Base-by-base conservation (phyloP, 129 eudicot species). In the Solidago caesia region DNA sequence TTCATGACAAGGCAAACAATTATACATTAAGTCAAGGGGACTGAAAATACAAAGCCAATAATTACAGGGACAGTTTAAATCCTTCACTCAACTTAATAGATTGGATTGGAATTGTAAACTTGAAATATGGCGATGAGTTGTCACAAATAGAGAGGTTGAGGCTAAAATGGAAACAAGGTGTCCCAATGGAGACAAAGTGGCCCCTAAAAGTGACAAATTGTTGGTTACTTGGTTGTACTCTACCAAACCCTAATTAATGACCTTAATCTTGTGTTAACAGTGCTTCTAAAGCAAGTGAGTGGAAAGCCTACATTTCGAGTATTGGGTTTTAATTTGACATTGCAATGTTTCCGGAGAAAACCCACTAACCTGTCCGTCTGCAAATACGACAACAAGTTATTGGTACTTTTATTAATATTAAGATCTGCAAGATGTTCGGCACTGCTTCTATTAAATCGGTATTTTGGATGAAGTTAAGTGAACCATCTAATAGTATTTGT, bases 111-210 rank as follows among this genome's bases (percentile, higher is more conserved):
- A 48, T 57, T 58, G 8, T 49, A 11, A 49, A 27, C 4, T 21
- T 49, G 61, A 21, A 12, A 58, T 12, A 26, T 12, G 47, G 53
- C 15, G 53, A 26, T 78, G 77, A 63, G 72, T 71, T 71, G 82
- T 78, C 82, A 71, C 59, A 78, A 51, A 63, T 26, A 55, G 58
- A 78, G 72, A 42, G 82, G 72, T 56, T 42, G 82, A 51, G 60
- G 82, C 9, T 62, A 43, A 71, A 78, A 60, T 78, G 77, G 77
- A 71, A 67, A 78, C 82, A 78, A 70, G 8, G 72, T 71, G 66
- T 78, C 82, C 16, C 51, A 52, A 63, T 51, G 59, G 14, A 51
- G 72, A 63, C 66, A 70, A 77, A 62, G 76, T 70, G 76, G 71
- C 76, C 65, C 82, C 46, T 60, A 78, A 78, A 45, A 47, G n/a